Evolutionary conservation across 2,329 filamentous ascomycete species (phyloP).

Genomic region (Alternaria brassicicola): DNA sequence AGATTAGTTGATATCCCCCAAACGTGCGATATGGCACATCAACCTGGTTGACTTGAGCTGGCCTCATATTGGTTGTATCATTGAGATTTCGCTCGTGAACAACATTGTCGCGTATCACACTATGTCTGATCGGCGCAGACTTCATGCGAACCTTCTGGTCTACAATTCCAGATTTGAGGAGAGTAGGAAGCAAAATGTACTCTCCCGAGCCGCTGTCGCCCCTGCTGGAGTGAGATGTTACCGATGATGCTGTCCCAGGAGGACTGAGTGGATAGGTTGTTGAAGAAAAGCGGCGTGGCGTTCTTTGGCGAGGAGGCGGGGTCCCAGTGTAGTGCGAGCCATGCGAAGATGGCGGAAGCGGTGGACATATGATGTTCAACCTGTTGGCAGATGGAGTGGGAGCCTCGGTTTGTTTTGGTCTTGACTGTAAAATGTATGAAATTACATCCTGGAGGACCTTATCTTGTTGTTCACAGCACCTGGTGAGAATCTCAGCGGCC

Average conservation of each 20-base stretch:
- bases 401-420: background rate
- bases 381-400: background rate
- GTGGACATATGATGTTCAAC: background rate
- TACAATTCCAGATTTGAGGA: background rate
- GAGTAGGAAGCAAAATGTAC: background rate
- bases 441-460: background rate
- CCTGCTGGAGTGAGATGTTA: background rate
- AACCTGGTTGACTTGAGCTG: background rate
- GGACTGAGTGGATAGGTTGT: background rate
- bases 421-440: background rate
- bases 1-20: background rate
- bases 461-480: background rate
- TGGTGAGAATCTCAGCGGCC: background rate
- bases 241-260: background rate
- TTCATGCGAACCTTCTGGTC: background rate
- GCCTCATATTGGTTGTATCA: background rate
- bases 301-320: background rate
- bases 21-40: background rate
- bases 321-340: background rate
- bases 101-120: constrained; percentile 5
- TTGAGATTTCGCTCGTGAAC: background rate
- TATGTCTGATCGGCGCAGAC: constrained; percentile 1
- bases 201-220: background rate
- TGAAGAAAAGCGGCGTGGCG: background rate
- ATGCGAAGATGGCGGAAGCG: background rate